Conservation (phyloP, 192 early-diverging fungal genomes). For the Coemansia biformis region DNA sequence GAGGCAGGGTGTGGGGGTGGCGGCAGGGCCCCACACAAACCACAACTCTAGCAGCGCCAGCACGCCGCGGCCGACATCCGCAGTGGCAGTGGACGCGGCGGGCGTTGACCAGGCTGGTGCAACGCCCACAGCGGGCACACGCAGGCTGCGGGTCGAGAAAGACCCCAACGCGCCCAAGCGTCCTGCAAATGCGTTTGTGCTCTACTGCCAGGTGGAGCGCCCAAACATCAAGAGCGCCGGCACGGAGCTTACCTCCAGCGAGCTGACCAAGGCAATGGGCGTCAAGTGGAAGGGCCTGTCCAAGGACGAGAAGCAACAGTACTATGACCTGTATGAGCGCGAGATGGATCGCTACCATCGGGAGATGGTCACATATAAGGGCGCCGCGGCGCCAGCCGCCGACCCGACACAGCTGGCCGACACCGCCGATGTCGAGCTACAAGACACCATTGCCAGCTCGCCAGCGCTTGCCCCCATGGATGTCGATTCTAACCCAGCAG, state of each 20-base stretch:
- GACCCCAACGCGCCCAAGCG: constrained; percentile 50
- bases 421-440: background rate
- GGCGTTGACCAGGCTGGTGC: no score
- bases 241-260: constrained; percentile 34
- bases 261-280: constrained; percentile 48
- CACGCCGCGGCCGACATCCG: constrained; percentile 26
- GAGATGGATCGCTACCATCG: constrained; percentile 45
- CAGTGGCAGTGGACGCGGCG: no score
- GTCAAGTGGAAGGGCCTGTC: constrained; percentile 47
- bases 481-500: constrained; percentile 1
- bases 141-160: constrained; percentile 31
- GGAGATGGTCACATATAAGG: constrained; percentile 43
- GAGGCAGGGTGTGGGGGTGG: constrained; percentile 1
- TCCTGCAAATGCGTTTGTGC: constrained; percentile 51
- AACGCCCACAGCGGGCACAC: no score
- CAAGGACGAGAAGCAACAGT: constrained; percentile 38
- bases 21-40: no score
- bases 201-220: constrained; percentile 49
- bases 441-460: background rate
- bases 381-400: constrained; percentile 2
- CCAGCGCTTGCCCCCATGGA: constrained; percentile 16
- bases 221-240: constrained; percentile 38
- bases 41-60: constrained; percentile 16
- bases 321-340: constrained; percentile 45
- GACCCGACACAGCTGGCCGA: background rate